phyloP scores from a whole-genome alignment of 78 protist species.

The Chrysochromulina tobinii region DNA sequence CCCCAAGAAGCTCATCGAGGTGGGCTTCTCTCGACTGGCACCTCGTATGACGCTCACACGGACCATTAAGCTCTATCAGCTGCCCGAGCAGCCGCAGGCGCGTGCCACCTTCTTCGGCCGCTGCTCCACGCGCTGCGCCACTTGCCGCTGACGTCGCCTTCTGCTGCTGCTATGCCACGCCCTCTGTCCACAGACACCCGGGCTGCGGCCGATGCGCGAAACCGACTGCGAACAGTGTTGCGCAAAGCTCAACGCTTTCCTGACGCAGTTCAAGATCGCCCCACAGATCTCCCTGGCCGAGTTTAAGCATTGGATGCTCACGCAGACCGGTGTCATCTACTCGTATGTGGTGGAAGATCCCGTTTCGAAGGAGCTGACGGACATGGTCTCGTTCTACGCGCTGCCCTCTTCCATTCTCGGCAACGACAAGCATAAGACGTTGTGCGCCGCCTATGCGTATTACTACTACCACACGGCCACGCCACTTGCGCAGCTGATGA shows the following conservation, averaged over 20 bases:
- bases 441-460: conserved; percentile 88
- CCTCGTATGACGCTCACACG: conserved; percentile 72
- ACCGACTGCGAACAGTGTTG: conserved; percentile 25
- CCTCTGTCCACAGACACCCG: conserved; percentile 10
- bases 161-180: no score
- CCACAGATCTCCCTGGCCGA: conserved; percentile 79
- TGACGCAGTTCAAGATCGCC: conserved; percentile 31
- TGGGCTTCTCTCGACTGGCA: conserved; percentile 72
- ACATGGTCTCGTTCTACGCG: conserved; percentile 85
- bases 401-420: conserved; percentile 90
- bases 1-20: conserved; percentile 85
- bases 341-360: conserved; percentile 83
- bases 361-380: conserved; percentile 75
- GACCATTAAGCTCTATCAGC: conserved; percentile 61
- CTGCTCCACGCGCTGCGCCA: conserved; percentile 26
- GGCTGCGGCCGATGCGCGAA: conserved; percentile 67
- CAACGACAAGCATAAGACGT: conserved; percentile 68
- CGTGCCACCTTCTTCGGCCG: neutral
- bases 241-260: neutral
- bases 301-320: conserved; percentile 69
- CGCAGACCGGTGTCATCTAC: conserved; percentile 70
- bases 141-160: neutral
- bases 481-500: conserved; percentile 44
- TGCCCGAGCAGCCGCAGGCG: conserved; percentile 49
- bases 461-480: conserved; percentile 84